phyloP scores from a whole-genome alignment of 805 yeast genomes.

The Sugiyamaella smithiae region DNA sequence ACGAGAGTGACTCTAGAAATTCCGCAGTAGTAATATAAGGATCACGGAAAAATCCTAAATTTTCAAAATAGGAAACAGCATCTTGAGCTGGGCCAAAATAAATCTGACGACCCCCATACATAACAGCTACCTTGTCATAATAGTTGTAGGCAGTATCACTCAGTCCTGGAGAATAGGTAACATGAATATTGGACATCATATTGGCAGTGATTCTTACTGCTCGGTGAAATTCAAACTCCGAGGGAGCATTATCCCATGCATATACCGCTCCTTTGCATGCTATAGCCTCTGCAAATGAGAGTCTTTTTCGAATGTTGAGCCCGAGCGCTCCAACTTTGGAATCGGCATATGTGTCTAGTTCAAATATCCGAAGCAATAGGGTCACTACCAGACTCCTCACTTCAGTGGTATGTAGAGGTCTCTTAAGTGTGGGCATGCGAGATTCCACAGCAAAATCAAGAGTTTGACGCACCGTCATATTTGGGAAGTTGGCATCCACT shows the following conservation, averaged over 20 bases:
- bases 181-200: conserved; percentile 52
- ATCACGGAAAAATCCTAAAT: conserved; percentile 64
- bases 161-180: conserved; percentile 68
- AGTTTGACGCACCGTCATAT: conserved; percentile 71
- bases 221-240: conserved; percentile 71
- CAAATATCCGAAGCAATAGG: conserved; percentile 51
- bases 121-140: conserved; percentile 59
- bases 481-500: conserved; percentile 72
- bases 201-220: conserved; percentile 63
- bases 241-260: conserved; percentile 79
- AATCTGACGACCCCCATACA: conserved; percentile 60
- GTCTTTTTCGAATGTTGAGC: conserved; percentile 84
- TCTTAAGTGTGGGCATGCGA: conserved; percentile 60
- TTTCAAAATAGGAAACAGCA: conserved; percentile 57
- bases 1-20: conserved; percentile 65
- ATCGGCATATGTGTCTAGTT: conserved; percentile 55
- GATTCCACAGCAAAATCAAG: conserved; percentile 65
- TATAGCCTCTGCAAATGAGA: conserved; percentile 75
- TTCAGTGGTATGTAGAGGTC: conserved; percentile 45
- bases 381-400: conserved; percentile 48
- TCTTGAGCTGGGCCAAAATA: conserved; percentile 57
- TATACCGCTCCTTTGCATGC: conserved; percentile 61
- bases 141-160: conserved; percentile 60
- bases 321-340: conserved; percentile 66
- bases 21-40: conserved; percentile 68